Conservation (phyloP, 371 early-diverging fungal species). For the Batkoa obscura region DNA sequence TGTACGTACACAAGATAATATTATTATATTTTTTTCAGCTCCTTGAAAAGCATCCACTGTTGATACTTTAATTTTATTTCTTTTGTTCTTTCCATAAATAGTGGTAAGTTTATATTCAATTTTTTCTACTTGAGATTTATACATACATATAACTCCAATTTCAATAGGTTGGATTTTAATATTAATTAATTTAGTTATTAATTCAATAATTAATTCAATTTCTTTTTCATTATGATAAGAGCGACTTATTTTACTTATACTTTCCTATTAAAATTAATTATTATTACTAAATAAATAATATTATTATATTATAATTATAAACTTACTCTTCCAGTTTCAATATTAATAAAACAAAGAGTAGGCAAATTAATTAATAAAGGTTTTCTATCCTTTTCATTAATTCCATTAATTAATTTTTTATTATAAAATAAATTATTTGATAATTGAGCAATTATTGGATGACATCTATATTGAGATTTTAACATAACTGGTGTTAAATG, state of each 20-base stretch:
- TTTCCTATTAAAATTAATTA: slow-evolving; percentile 10
- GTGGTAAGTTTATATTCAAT: slow-evolving; percentile 11
- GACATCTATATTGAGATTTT: slow-evolving; percentile 64
- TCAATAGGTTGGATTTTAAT: slow-evolving; percentile 13
- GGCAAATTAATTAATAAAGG: slow-evolving; percentile 30
- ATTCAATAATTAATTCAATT: slow-evolving; percentile 15
- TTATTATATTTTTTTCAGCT: slow-evolving; percentile 55
- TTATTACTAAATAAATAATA: neutral
- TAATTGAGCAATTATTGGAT: slow-evolving; percentile 4
- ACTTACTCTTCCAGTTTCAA: slow-evolving; percentile 13
- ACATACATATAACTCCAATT: slow-evolving; percentile 40
- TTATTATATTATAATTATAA: neutral
- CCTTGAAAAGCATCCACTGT: slow-evolving; percentile 80
- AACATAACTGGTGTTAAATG: slow-evolving; percentile 29
- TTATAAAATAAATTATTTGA: slow-evolving; percentile 13
- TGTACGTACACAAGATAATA: slow-evolving; percentile 50
- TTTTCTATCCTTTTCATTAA: slow-evolving; percentile 16
- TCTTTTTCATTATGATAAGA: slow-evolving; percentile 31
- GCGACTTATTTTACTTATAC: slow-evolving; percentile 12
- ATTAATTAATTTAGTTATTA: slow-evolving; percentile 16
- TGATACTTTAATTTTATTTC: slow-evolving; percentile 14
- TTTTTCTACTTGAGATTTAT: slow-evolving; percentile 22
- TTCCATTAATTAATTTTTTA: slow-evolving; percentile 30
- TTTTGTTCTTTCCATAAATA: slow-evolving; percentile 12
- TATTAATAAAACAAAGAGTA: slow-evolving; percentile 35